Conservation (phyloP, 495 filamentous ascomycete species). For the Xylaria palmicola region DNA sequence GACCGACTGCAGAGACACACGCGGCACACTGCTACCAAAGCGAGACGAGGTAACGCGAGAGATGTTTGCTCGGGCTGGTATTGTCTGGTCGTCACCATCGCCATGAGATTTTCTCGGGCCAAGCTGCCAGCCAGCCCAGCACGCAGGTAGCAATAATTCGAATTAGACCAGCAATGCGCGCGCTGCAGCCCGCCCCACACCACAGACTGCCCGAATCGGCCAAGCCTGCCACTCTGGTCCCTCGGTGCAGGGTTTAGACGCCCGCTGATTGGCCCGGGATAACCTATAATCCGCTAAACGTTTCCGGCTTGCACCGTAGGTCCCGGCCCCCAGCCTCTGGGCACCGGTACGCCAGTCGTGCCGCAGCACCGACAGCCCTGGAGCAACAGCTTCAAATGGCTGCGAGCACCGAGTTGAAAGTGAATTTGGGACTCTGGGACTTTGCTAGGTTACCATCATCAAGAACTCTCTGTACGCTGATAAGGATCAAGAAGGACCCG, state of each 20-base stretch:
- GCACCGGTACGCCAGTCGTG: not conserved
- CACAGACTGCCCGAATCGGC: constrained; percentile 32
- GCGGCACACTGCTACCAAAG: too few relatives aligned
- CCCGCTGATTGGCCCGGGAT: constrained; percentile 31
- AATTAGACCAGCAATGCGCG: constrained; percentile 5
- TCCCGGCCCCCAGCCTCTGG: not conserved
- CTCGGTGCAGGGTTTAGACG: constrained; percentile 4
- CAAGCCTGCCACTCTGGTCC: constrained; percentile 23
- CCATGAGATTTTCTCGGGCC: constrained; percentile 34
- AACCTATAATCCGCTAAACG: constrained; percentile 32
- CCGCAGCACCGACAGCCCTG: not conserved
- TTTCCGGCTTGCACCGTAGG: constrained; percentile 21
- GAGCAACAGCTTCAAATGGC: not conserved
- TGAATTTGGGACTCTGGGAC: not conserved
- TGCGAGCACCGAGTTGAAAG: not conserved
- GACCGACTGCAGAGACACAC: not conserved
- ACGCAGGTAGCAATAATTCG: constrained; percentile 18
- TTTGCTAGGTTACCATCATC: too few relatives aligned
- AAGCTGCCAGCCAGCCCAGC: constrained; percentile 8
- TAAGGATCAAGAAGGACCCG: not conserved
- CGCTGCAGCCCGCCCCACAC: constrained; percentile 9
- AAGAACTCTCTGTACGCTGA: too few relatives aligned
- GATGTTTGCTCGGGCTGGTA: constrained; percentile 1
- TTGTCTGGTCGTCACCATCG: constrained; percentile 18
- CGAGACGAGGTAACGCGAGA: not conserved